phyloP scores from a whole-genome alignment of 1,139 yeast genomes.

The Ogataea hybrid region DNA sequence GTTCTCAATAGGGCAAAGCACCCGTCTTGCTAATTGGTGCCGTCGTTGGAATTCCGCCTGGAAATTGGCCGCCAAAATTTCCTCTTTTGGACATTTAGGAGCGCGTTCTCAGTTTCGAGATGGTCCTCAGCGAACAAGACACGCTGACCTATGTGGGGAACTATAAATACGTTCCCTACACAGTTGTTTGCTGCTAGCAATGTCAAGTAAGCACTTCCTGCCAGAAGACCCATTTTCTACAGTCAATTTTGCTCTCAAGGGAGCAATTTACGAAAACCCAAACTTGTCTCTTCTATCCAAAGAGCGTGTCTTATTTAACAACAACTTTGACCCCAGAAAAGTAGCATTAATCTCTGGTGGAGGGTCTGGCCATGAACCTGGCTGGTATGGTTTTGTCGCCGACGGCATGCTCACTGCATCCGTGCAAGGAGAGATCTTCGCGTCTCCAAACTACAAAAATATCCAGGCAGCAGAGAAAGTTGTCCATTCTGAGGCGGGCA shows the following conservation, averaged over 20 bases:
- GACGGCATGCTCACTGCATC: conserved; percentile 45
- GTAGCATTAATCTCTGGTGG: conserved; percentile 44
- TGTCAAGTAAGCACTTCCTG: conserved; percentile 37
- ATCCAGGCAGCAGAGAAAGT: conserved; percentile 39
- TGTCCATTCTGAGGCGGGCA: conserved; percentile 39
- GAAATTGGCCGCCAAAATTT: neutral
- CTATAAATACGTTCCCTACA: neutral
- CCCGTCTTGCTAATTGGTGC: too few species aligned
- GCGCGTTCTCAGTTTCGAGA: neutral
- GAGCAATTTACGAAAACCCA: conserved; percentile 33
- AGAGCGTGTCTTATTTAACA: conserved; percentile 39
- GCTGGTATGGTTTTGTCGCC: conserved; percentile 45
- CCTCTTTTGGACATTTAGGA: conserved; percentile 1
- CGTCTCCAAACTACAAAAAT: conserved; percentile 43
- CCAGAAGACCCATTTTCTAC: conserved; percentile 25
- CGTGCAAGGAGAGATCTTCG: conserved; percentile 47
- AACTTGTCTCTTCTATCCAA: conserved; percentile 32
- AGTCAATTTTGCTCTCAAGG: conserved; percentile 30
- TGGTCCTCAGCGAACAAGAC: neutral
- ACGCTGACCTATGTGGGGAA: neutral
- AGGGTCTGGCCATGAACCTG: conserved; percentile 50
- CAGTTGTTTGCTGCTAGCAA: conserved; percentile 4
- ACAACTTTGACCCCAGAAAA: conserved; percentile 30
- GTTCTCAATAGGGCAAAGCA: too few species aligned
- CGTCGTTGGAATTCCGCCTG: too few species aligned